Percentiles rank a stretch among this genome's conserved stretches.
Conservation (phyloP, 2,329 filamentous ascomycete species). For the Thielaviopsis punctulata region DNA sequence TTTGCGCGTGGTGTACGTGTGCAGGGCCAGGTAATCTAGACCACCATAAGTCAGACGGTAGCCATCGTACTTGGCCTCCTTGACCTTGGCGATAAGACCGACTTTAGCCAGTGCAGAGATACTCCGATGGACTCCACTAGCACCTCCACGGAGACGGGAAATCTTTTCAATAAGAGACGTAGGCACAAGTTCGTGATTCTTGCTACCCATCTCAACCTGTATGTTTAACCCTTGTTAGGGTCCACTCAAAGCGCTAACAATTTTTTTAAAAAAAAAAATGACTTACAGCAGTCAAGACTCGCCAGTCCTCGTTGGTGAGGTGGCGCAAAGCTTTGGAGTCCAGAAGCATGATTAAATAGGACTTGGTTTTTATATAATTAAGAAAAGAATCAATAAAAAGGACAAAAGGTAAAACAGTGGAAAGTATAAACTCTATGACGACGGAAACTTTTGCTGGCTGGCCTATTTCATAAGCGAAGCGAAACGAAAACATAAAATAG, state of each 20-base stretch:
- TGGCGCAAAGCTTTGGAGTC: conserved; percentile 89
- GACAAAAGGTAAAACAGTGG: background rate
- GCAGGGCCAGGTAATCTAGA: conserved; percentile 90
- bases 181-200: conserved; percentile 93
- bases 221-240: conserved; percentile 11
- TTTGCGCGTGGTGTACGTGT: conserved; percentile 66
- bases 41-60: conserved; percentile 94
- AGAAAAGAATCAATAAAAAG: background rate
- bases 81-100: conserved; percentile 77
- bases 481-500: conserved; percentile 2
- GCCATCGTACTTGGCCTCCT: conserved; percentile 93
- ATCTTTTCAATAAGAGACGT: conserved; percentile 76
- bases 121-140: conserved; percentile 62
- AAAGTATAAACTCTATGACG: conserved; percentile 1
- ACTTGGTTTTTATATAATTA: background rate
- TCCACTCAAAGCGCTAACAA: background rate
- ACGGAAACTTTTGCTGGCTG: conserved; percentile 5
- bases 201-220: conserved; percentile 82
- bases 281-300: conserved; percentile 75
- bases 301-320: conserved; percentile 83
- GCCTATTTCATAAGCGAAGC: no score
- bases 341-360: conserved; percentile 59
- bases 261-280: background rate
- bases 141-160: conserved; percentile 61
- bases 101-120: conserved; percentile 88